These are phyloP conservation scores for Leccinum sublutescens DNA, from an alignment of 768 basidiomycete genomes.

Conservation along the genomic window DNA sequence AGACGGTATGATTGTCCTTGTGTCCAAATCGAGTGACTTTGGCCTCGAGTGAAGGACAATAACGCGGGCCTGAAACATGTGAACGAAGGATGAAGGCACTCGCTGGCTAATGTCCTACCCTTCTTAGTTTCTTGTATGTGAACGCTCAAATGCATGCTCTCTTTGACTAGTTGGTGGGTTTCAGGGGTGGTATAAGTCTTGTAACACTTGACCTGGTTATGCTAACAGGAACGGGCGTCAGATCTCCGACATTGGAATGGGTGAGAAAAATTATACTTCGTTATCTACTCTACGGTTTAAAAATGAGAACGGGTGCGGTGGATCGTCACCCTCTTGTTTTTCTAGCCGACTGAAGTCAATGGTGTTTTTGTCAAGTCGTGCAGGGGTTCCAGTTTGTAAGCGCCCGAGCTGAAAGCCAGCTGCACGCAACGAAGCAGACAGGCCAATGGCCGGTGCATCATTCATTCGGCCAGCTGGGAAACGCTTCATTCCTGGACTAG, in stretches of 20 bases:
- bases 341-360: constrained; percentile 66
- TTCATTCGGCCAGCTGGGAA: constrained; percentile 78
- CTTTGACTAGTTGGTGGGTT: constrained; percentile 74
- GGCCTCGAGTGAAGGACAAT: constrained; percentile 88
- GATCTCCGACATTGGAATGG: not conserved
- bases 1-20: constrained; percentile 70
- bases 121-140: constrained; percentile 90
- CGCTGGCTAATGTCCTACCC: constrained; percentile 41
- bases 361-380: constrained; percentile 65
- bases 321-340: constrained; percentile 63
- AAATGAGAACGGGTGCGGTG: constrained; percentile 75
- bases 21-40: constrained; percentile 79
- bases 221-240: constrained; percentile 38
- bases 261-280: constrained; percentile 44
- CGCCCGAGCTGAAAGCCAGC: constrained; percentile 84
- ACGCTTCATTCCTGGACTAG: constrained; percentile 54
- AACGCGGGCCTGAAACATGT: constrained; percentile 65
- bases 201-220: constrained; percentile 71
- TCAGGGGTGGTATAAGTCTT: constrained; percentile 67
- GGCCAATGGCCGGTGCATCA: constrained; percentile 67
- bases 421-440: constrained; percentile 69
- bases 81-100: not conserved
- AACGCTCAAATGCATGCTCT: constrained; percentile 73
- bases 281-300: constrained; percentile 68
- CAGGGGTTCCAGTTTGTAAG: constrained; percentile 85